Conservation (phyloP, 306 rosid species). For the Castanopsis chinensis region DNA sequence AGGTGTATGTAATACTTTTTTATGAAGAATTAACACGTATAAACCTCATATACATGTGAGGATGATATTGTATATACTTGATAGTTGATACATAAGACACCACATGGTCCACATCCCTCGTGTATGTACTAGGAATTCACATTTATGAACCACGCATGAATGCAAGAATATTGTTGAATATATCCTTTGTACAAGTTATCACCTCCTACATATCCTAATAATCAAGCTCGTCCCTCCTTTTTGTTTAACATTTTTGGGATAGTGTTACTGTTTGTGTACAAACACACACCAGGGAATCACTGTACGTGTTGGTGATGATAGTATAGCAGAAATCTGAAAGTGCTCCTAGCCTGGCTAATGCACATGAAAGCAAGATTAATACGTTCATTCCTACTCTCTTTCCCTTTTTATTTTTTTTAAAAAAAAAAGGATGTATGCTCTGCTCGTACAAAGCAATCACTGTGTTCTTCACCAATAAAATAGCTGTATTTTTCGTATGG, state of each 20-base stretch:
- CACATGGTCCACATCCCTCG: too few species aligned
- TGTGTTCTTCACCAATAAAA: background rate
- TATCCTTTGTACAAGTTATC: too few species aligned
- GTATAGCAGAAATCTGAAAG: background rate
- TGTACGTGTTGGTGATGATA: too few species aligned
- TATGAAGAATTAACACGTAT: too few species aligned
- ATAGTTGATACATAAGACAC: too few species aligned
- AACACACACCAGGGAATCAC: background rate
- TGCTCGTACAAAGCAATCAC: background rate
- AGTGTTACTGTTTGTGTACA: background rate
- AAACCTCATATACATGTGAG: too few species aligned
- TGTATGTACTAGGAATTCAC: too few species aligned
- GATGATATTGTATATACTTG: too few species aligned
- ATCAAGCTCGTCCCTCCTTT: background rate
- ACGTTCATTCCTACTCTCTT: too few species aligned
- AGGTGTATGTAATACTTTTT: too few species aligned
- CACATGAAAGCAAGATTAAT: background rate
- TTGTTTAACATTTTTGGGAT: background rate
- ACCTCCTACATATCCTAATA: background rate
- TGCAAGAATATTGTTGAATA: too few species aligned
- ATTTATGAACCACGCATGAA: too few species aligned
- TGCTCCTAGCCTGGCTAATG: background rate
- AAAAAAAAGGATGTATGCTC: background rate
- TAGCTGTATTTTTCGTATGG: background rate
- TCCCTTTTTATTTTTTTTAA: background rate